A percentile compares a stretch with the other conserved stretches of the same genome.
Evolutionary conservation across 805 yeast species (phyloP).

Genomic region (Wickerhamomyces chaumierensis): DNA sequence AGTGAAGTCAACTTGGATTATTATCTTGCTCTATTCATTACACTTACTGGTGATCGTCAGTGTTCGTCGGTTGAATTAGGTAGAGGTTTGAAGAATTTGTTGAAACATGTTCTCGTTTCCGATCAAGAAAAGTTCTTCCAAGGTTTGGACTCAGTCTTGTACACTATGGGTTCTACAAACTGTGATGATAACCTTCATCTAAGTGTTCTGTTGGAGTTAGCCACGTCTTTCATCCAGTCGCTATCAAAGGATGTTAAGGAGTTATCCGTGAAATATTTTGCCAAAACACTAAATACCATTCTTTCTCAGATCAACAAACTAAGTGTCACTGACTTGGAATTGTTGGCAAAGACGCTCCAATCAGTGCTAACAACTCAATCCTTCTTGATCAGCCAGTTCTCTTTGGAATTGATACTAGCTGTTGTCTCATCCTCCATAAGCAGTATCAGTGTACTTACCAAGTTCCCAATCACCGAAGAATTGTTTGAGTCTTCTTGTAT

Average conservation of each 20-base stretch:
- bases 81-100: not conserved
- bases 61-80: not conserved
- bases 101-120: conserved; percentile 6
- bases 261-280: not conserved
- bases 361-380: not conserved
- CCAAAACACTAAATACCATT: not conserved
- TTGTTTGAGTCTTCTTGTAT: not conserved
- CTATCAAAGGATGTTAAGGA: not conserved
- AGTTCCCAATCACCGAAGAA: not conserved
- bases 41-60: not conserved
- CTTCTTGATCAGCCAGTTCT: conserved; percentile 49
- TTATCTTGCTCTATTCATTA: not conserved
- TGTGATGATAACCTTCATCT: too few relatives aligned
- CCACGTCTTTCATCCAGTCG: not conserved
- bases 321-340: not conserved
- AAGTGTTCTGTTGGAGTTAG: not conserved
- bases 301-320: not conserved
- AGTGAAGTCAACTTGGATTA: not conserved
- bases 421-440: not conserved
- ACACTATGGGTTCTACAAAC: not conserved
- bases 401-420: conserved; percentile 41
- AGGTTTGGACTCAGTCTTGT: not conserved
- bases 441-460: too few relatives aligned
- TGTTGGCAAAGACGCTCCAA: not conserved
- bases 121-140: conserved; percentile 31